Conservation (phyloP, 371 early-diverging fungal species). For the Actinomucor elegans region DNA sequence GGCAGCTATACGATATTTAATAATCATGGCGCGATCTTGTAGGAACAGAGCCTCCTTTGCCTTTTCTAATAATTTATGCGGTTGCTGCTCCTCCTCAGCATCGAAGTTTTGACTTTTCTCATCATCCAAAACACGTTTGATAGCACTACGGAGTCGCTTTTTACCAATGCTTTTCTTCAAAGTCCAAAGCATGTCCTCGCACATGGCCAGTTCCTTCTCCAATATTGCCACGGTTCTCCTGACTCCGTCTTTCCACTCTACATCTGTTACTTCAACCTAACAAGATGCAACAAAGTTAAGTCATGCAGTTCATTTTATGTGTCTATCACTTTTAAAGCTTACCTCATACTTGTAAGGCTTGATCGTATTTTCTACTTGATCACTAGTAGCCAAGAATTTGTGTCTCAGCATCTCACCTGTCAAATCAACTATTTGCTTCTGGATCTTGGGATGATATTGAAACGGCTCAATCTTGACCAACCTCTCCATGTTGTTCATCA, state of each 20-base stretch:
- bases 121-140: conserved; percentile 59
- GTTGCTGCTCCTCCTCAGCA: not conserved
- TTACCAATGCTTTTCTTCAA: conserved; percentile 77
- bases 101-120: conserved; percentile 49
- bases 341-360: conserved; percentile 95
- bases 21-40: conserved; percentile 69
- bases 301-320: too few species aligned
- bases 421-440: conserved; percentile 72
- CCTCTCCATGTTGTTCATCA: conserved; percentile 78
- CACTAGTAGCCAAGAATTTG: conserved; percentile 83
- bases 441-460: conserved; percentile 78
- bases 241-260: conserved; percentile 90
- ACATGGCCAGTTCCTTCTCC: conserved; percentile 73
- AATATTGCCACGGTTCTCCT: conserved; percentile 71
- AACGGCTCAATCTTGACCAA: conserved; percentile 82
- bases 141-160: conserved; percentile 76
- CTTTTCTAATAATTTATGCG: conserved; percentile 68
- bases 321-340: not conserved
- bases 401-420: conserved; percentile 77
- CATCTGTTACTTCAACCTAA: conserved; percentile 82
- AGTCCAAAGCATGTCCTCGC: conserved; percentile 65
- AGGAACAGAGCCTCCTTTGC: conserved; percentile 79
- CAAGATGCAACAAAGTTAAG: too few species aligned
- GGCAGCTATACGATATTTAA: conserved; percentile 79
- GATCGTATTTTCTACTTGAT: conserved; percentile 97